Evolutionary conservation across 2,329 filamentous ascomycete genomes (phyloP).

Genomic region (Microsporum ferrugineum): DNA sequence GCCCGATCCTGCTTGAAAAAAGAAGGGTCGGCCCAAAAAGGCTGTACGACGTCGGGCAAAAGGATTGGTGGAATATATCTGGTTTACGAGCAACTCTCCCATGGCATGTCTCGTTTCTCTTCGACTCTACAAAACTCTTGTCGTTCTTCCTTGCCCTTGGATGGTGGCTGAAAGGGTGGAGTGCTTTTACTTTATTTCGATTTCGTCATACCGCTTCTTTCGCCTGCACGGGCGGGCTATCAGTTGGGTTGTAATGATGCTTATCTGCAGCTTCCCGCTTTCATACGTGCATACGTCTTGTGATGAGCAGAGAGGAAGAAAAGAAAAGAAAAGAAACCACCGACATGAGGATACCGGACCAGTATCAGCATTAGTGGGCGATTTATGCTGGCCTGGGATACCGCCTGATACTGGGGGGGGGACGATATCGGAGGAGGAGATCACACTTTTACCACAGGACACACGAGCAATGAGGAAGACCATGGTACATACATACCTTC

Average conservation of each 20-base stretch:
- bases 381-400: too few species aligned
- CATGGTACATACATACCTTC: background rate
- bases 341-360: background rate
- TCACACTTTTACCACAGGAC: background rate
- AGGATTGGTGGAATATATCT: background rate
- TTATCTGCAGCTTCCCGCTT: slow-evolving; percentile 6
- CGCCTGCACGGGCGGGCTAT: background rate
- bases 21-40: slow-evolving; percentile 1
- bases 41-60: slow-evolving; percentile 1
- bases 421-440: background rate
- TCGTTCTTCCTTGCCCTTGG: background rate
- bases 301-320: background rate
- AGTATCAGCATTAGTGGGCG: background rate
- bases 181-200: background rate
- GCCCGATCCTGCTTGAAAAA: slow-evolving; percentile 6
- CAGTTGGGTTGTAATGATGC: background rate
- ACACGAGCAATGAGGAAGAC: background rate
- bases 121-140: background rate
- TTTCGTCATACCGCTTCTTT: slow-evolving; percentile 6
- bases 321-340: background rate
- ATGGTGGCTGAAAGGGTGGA: background rate
- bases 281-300: slow-evolving; percentile 3
- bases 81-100: background rate
- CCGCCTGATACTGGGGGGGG: background rate
- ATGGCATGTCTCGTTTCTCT: background rate